A percentile compares a stretch with the other conserved stretches of the same genome.
Evolutionary conservation across 2,329 filamentous ascomycete species (phyloP).

Genomic region (Aspergillus sp.): DNA sequence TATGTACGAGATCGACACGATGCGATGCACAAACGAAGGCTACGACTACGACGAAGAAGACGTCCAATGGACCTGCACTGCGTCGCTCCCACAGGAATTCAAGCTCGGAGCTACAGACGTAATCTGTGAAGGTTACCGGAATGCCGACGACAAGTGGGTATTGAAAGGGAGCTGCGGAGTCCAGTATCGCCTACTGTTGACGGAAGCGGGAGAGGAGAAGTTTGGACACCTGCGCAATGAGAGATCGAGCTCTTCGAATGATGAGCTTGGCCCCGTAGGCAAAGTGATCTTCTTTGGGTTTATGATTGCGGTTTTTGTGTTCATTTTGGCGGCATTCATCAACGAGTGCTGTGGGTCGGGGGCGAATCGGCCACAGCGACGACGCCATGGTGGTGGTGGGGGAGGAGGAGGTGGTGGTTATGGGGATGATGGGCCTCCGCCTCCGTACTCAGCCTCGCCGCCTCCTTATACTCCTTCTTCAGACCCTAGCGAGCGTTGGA

Average conservation of each 20-base stretch:
- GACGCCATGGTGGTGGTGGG: conserved; percentile 30
- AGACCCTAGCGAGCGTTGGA: conserved; percentile 38
- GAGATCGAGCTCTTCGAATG: background rate
- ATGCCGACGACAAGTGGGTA: conserved; percentile 77
- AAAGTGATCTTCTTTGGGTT: conserved; percentile 39
- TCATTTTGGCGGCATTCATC: conserved; percentile 28
- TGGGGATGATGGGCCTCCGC: conserved; percentile 16
- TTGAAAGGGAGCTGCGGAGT: conserved; percentile 90
- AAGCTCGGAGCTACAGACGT: conserved; percentile 86
- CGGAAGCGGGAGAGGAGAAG: conserved; percentile 69
- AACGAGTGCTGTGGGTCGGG: conserved; percentile 27
- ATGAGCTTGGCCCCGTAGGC: conserved; percentile 17
- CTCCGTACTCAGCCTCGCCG: conserved; percentile 37
- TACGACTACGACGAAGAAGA: conserved; percentile 76
- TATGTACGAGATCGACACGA: conserved; percentile 73
- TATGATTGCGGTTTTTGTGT: conserved; percentile 28
- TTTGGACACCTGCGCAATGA: conserved; percentile 53
- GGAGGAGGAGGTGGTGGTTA: conserved; percentile 35
- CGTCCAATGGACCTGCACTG: conserved; percentile 88
- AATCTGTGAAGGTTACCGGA: conserved; percentile 83
- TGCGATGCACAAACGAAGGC: conserved; percentile 89
- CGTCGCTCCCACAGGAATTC: conserved; percentile 62
- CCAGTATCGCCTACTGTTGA: conserved; percentile 80
- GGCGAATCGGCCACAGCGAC: conserved; percentile 18
- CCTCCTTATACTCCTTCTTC: conserved; percentile 42